Evolutionary conservation across 208 protist species (phyloP), one percentile per base, ranked within the genome.

Genomic region (Crithidia brevicula): DNA sequence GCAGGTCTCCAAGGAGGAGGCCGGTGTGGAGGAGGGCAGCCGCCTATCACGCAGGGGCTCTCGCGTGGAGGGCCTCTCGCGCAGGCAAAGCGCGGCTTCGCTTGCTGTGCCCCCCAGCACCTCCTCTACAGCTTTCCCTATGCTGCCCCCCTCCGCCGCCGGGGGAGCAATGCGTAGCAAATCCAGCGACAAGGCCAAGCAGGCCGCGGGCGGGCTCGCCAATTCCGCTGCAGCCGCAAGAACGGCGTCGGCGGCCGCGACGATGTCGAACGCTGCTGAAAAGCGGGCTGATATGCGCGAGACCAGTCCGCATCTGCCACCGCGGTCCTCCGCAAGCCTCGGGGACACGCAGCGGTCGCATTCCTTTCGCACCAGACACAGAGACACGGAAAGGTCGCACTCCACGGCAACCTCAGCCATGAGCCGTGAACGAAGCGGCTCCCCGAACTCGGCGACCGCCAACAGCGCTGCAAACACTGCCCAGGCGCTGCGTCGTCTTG

Each of bases 401-500:
- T 63, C 58, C 3, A 52, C 43, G n/a, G 42, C 43, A 8, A 47
- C 58, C 4, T 63, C 58, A 2, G 42, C 30, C 9, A 25, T 40
- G 18, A 36, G 58, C 15, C 58, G 58, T 31, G 58, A 63, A n/a
- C 58, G 58, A n/a, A 40, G 58, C 28, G n/a, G 28, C 43, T 40
- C 58, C 18, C 40, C 58, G 11, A 4, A 4, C 34, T 13, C 6
- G 7, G 34, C 2, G 22, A 16, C 5, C 53, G 36, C 40, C 31
- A 54, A 53, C n/a, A 38, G 43, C 20, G 47, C 20, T 15, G 46
- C 28, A 20, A 62, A 58, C 45, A 51, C 52, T 18, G 50, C 27
- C n/a, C 33, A 18, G 31, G 56, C 58, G 6, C 61, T 75, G 42
- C 61, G 61, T n/a, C 69, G 61, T 30, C 69, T 75, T 9, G 36